Evolutionary conservation across 306 rosid genomes (phyloP), one percentile per base, ranked within the genome.

Genomic region (Prosopis cineraria): DNA sequence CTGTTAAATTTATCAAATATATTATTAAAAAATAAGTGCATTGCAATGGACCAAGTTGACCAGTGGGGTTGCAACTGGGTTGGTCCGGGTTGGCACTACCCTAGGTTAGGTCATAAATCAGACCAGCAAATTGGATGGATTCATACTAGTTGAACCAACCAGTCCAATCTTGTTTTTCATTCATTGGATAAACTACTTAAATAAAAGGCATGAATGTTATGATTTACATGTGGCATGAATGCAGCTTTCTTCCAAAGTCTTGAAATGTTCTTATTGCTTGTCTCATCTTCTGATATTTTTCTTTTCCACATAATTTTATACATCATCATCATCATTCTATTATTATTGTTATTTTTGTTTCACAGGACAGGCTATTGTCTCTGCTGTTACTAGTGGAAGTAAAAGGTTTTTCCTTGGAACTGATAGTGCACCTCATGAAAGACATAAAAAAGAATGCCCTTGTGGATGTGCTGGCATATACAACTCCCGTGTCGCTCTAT

Each of bases 391-490:
- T 1, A 87, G 94, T 68, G 97, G 97, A 86, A 90, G 91, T 69
- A 94, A 84, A 79, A 81, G 80, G 75, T 94, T 90, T 80, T 94
- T 94, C 85, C 92, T 94, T 34, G 98, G 98, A 80, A 90, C 96
- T 55, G 97, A 94, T 80, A 94, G 97, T 45, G 98, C 97, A 74
- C 98, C 98, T 48, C 98, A 92, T 77, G 98, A 94, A 78, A 89
- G 85, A 79, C 90, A 43, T 66, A 90, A 74, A 17, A 94, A 94
- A 83, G 98, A 94, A 82, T 69, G 87, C 69, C 0, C 93, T 31
- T 94, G 98, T 80, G 96, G 98, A 27, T 90, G 98, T 85, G 96
- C 97, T 62, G 98, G 98, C 79, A 87, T 92, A 84, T 92, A 82
- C 90, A 92, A 85, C 68, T 89, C 96, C 72, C 93, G 88, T 17